These are phyloP conservation scores for Diaporthe sp. DNA, from an alignment of 2,329 filamentous ascomycete species.

Conservation along the genomic window DNA sequence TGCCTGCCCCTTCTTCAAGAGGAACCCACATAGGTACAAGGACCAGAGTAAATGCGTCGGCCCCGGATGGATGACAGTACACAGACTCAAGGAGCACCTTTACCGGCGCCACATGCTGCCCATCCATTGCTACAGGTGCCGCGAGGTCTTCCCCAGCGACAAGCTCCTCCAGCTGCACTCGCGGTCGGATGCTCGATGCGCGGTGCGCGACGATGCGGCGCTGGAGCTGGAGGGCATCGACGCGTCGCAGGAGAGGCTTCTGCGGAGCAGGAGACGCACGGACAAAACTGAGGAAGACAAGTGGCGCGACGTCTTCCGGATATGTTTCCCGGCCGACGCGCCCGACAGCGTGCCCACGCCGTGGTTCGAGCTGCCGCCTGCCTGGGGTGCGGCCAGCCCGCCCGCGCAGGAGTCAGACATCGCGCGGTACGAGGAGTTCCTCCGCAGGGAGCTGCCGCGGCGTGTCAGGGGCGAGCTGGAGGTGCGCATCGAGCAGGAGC, in stretches of 20 bases:
- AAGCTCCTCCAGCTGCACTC: constrained; percentile 36
- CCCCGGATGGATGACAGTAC: constrained; percentile 41
- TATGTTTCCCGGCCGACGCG: constrained; percentile 42
- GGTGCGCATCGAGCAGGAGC: constrained; percentile 37
- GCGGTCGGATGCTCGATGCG: constrained; percentile 33
- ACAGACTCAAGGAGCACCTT: constrained; percentile 44
- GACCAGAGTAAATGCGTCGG: constrained; percentile 41
- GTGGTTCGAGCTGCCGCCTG: constrained; percentile 39
- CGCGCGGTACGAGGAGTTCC: constrained; percentile 40
- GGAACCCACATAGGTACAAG: constrained; percentile 39
- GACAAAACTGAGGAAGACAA: constrained; percentile 41
- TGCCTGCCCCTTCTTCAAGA: constrained; percentile 44
- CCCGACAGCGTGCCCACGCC: constrained; percentile 37
- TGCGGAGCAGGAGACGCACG: constrained; percentile 37
- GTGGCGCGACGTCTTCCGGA: constrained; percentile 40
- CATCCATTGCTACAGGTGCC: constrained; percentile 40
- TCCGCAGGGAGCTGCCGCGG: constrained; percentile 38
- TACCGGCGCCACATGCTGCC: constrained; percentile 42
- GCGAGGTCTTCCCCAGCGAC: constrained; percentile 38
- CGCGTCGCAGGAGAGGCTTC: constrained; percentile 28
- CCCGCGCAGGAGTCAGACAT: constrained; percentile 26
- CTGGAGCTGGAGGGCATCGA: constrained; percentile 39
- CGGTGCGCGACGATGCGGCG: constrained; percentile 20
- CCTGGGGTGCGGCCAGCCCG: background rate
- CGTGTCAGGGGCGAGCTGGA: constrained; percentile 41